phyloP scores from a whole-genome alignment of 106 monocot genomes.

The Dendrobium huoshanense region DNA sequence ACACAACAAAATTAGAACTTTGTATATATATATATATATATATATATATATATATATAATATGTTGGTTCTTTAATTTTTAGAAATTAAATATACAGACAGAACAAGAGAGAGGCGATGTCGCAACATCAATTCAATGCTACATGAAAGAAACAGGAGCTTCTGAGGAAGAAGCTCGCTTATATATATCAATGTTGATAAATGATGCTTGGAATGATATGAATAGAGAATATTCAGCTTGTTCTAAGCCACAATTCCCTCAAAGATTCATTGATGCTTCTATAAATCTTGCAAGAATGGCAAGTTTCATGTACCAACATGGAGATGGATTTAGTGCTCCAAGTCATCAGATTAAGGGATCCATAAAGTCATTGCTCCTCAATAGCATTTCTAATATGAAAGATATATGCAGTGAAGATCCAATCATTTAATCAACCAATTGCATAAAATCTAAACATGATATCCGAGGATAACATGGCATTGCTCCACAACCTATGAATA shows the following conservation, averaged over 20 bases:
- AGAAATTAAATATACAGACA: slow-evolving; percentile 18
- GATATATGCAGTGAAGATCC: no score
- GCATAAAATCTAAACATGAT: no score
- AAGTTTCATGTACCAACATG: slow-evolving; percentile 28
- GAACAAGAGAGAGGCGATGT: slow-evolving; percentile 41
- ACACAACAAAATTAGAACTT: neutral
- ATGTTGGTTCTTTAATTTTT: neutral
- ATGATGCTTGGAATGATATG: slow-evolving; percentile 29
- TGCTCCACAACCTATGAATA: no score
- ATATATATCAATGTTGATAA: slow-evolving; percentile 13
- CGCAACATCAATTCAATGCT: slow-evolving; percentile 37
- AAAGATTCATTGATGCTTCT: slow-evolving; percentile 13
- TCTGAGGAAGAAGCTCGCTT: slow-evolving; percentile 24
- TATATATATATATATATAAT: no score
- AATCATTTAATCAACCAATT: no score
- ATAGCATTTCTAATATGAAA: neutral
- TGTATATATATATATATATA: no score
- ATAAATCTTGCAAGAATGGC: slow-evolving; percentile 36
- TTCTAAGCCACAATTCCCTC: slow-evolving; percentile 5
- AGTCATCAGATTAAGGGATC: slow-evolving; percentile 21
- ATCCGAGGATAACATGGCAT: no score
- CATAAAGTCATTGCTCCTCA: slow-evolving; percentile 23
- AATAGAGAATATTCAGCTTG: slow-evolving; percentile 16
- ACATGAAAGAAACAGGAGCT: slow-evolving; percentile 32
- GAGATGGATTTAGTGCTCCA: slow-evolving; percentile 34